These are phyloP conservation scores for Salix udensis DNA, from an alignment of 345 rosid species.

Conservation along the genomic window DNA sequence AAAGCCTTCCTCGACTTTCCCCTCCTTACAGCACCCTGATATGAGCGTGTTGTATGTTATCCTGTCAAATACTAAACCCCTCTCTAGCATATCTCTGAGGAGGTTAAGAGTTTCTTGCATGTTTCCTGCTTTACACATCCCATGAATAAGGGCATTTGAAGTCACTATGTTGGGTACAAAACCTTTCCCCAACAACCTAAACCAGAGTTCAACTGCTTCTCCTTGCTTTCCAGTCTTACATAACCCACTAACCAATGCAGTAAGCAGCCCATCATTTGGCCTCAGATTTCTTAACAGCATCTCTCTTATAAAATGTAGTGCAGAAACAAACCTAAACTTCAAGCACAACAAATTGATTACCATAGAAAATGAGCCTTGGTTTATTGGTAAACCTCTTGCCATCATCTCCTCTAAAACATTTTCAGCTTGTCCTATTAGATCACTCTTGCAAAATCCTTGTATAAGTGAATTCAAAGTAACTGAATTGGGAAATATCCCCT, in stretches of 20 bases:
- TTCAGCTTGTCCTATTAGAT: conserved; percentile 49
- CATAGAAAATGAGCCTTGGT: conserved; percentile 53
- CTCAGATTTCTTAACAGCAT: conserved; percentile 62
- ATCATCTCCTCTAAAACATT: conserved; percentile 58
- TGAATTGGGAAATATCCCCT: conserved; percentile 57
- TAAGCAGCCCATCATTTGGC: conserved; percentile 61
- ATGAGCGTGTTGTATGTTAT: conserved; percentile 61
- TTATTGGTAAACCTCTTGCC: conserved; percentile 41
- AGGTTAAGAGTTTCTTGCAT: conserved; percentile 49
- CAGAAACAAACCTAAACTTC: conserved; percentile 47
- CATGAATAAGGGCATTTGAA: conserved; percentile 73
- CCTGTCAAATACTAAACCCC: conserved; percentile 49
- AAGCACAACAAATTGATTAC: conserved; percentile 51
- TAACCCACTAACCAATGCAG: conserved; percentile 54
- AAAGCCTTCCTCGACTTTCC: conserved; percentile 50
- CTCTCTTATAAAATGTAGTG: conserved; percentile 43
- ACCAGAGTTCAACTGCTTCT: conserved; percentile 65
- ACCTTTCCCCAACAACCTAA: conserved; percentile 41
- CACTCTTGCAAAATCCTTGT: conserved; percentile 51
- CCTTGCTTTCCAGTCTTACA: conserved; percentile 52
- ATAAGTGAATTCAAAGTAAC: conserved; percentile 67
- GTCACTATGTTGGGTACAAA: conserved; percentile 43
- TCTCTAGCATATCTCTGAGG: conserved; percentile 48
- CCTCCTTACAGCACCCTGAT: conserved; percentile 47
- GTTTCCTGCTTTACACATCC: conserved; percentile 62